Evolutionary conservation across 345 rosid genomes (phyloP), one percentile per base, ranked within the genome.

Genomic region (Sonneratia alba): DNA sequence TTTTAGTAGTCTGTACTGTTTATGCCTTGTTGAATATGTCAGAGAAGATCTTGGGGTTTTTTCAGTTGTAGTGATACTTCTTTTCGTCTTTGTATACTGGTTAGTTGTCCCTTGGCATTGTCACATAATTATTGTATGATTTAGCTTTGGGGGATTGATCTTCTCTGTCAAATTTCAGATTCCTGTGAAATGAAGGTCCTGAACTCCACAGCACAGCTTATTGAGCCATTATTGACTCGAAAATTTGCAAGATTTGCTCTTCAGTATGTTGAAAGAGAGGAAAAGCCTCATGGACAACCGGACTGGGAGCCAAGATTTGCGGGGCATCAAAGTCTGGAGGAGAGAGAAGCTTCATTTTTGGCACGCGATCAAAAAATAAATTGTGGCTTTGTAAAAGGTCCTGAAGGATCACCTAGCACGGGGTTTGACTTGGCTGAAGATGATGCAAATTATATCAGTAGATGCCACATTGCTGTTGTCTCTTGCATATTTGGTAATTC

Each of bases 401-500:
- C 98, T 27, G 75, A 84, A 80, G 97, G 91, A 74, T 87, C 83
- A 73, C 86, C 88, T 36, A 92, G 91, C 74, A 87, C 98, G 63
- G 99, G 98, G 67, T 95, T 95, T 82, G 99, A 95, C 85, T 79
- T 92, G 79, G 72, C 90, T 12, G 99, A 92, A 90, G 98, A 95
- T 82, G 99, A 95, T 80, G 69, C 75, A 56, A 90, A 84, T 68
- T 92, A 87, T 80, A 84, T 90, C 47, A 95, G 97, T 79, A 85
- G 85, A 82, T 95, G 98, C 84, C 98, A 95, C 86, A 88, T 95
- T 68, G 98, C 98, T 73, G 98, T 95, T 22, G 76, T 81, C 73
- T 92, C 99, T 62, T 90, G 97, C 84, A 95, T 95, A 68, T 95
- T 95, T 84, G 99, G 99, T 53, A 95, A 92, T 86, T 95, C 98